These are phyloP conservation scores for Hirschfeldia incana DNA, from an alignment of 345 rosid species.

Conservation along the genomic window DNA sequence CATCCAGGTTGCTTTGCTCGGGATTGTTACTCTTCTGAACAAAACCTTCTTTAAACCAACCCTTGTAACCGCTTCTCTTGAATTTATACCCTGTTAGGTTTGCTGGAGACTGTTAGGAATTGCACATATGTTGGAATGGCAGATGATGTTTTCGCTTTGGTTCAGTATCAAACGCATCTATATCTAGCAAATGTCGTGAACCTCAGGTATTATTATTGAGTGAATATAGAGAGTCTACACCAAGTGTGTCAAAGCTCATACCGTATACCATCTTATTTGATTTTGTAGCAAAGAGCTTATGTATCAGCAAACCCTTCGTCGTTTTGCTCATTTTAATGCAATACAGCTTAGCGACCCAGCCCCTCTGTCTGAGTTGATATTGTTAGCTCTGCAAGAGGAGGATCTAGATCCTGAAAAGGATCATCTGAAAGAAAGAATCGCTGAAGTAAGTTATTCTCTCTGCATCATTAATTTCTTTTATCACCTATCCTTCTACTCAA, in stretches of 20 bases:
- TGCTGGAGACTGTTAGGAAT: slow-evolving; percentile 70
- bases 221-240: too few species aligned
- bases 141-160: slow-evolving; percentile 81
- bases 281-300: slow-evolving; percentile 87
- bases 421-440: slow-evolving; percentile 77
- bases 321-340: slow-evolving; percentile 88
- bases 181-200: slow-evolving; percentile 80
- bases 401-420: slow-evolving; percentile 69
- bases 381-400: slow-evolving; percentile 89
- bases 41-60: slow-evolving; percentile 1
- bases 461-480: neutral
- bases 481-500: neutral
- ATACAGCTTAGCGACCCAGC: slow-evolving; percentile 86
- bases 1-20: slow-evolving; percentile 16
- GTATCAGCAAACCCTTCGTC: slow-evolving; percentile 90
- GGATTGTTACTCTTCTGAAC: slow-evolving; percentile 3
- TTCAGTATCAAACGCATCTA: slow-evolving; percentile 83
- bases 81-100: slow-evolving; percentile 48
- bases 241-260: too few species aligned
- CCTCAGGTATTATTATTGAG: slow-evolving; percentile 58
- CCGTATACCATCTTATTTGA: slow-evolving; percentile 24
- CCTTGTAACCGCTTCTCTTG: neutral
- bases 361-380: slow-evolving; percentile 66
- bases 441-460: slow-evolving; percentile 54
- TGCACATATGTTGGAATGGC: slow-evolving; percentile 98